Base-by-base conservation (phyloP, 352 stramenopile genomes). In the Globisporangium splendens region DNA sequence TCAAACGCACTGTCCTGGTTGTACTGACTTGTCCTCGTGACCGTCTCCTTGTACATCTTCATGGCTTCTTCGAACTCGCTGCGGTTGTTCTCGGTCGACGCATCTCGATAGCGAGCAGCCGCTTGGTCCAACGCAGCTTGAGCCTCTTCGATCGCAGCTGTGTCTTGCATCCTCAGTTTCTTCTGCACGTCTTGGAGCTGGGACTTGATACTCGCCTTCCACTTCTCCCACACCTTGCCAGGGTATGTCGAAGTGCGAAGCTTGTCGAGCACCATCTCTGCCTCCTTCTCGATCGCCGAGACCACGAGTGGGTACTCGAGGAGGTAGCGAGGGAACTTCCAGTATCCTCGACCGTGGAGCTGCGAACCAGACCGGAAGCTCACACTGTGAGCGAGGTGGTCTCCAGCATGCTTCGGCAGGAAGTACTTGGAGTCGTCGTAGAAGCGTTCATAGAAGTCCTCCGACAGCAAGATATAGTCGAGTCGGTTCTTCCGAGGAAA, bases 381-480 rank as follows among this genome's bases (percentile, higher is more conserved):
- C 1, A 62, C 47, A 8, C 43, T 52, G 49, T 52, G 39, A 33
- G 49, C 57, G n/a, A 63, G 48, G 35, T 63, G 57, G 28, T 63
- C 49, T 12, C 49, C 57, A 14, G 22, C 47, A n/a, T 47, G 10
- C 8, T 28, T 51, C 5, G 49, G 22, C 43, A 52, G 1, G 17
- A 53, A 59, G 56, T 60, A 61, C 21, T 43, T 21, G 17, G 24
- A 14, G 6, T 10, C 20, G 7, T 41, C 15, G 14, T 35, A 57
- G 15, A 20, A 28, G 35, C 52, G 18, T 12, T 50, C 15, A 31
- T 14, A 31, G 14, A 54, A 50, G n/a, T 24, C 41, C 28, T 53
- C 24, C 20, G 51, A 64, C 21, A 68, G 13, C 18, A 68, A 60
- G 24, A 71, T 38, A 58, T 67, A 74, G 38, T 70, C 62, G 0